Percentiles rank a stretch among this genome's conserved stretches.
phyloP scores from a whole-genome alignment of 2,329 filamentous ascomycete genomes.

The Anisogramma anomala region DNA sequence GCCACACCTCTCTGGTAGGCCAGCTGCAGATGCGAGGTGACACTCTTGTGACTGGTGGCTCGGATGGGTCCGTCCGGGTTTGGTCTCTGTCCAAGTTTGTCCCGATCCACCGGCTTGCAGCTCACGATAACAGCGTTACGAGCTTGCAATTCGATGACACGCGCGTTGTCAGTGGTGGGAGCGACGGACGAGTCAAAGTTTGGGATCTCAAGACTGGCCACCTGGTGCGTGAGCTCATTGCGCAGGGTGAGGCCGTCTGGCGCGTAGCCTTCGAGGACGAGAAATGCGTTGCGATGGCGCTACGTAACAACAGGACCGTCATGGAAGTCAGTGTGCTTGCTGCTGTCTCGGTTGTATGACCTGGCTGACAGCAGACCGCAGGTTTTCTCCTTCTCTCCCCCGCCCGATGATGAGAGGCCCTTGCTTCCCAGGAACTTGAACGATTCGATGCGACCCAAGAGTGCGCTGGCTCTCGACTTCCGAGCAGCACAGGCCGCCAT shows the following conservation, averaged over 20 bases:
- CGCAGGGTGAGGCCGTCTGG: slow-evolving; percentile 92
- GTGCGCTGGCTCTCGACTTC: slow-evolving; percentile 37
- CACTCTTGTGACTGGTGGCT: slow-evolving; percentile 89
- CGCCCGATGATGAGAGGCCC: slow-evolving; percentile 52
- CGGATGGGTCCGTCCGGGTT: slow-evolving; percentile 88
- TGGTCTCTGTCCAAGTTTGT: slow-evolving; percentile 89
- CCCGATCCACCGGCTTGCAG: slow-evolving; percentile 85
- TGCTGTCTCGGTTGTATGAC: background rate
- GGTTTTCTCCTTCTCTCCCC: slow-evolving; percentile 93
- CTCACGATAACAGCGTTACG: slow-evolving; percentile 96
- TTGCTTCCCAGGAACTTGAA: slow-evolving; percentile 37
- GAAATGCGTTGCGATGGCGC: slow-evolving; percentile 92
- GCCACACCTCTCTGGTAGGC: slow-evolving; percentile 91
- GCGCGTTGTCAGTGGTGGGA: slow-evolving; percentile 88
- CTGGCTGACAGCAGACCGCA: slow-evolving; percentile 29
- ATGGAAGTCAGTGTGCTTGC: slow-evolving; percentile 65
- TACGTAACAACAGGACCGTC: slow-evolving; percentile 71
- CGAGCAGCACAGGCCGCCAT: slow-evolving; percentile 23
- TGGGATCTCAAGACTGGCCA: slow-evolving; percentile 93
- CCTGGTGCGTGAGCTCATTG: slow-evolving; percentile 80
- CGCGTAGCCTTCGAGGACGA: slow-evolving; percentile 96
- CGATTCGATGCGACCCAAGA: slow-evolving; percentile 36
- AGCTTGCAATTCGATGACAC: slow-evolving; percentile 95
- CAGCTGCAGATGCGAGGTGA: slow-evolving; percentile 93
- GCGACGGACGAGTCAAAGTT: slow-evolving; percentile 94